Evolutionary conservation across 2,329 filamentous ascomycete species (phyloP).

Genomic region (Huntiella abstrusa): DNA sequence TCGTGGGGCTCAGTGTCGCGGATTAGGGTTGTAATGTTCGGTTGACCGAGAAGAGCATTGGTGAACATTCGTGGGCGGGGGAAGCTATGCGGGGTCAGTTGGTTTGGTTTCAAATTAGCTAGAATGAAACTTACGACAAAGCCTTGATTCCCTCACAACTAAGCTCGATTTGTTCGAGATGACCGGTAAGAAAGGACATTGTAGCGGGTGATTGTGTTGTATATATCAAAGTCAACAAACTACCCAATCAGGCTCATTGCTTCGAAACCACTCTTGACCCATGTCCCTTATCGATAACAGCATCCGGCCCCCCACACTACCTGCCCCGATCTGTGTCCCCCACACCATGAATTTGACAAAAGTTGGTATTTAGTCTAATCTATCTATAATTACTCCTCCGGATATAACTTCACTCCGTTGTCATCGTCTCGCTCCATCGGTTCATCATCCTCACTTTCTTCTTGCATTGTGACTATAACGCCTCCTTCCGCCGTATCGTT

Average conservation of each 20-base stretch:
- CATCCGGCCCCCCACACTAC: slow-evolving; percentile 3
- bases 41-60: slow-evolving; percentile 69
- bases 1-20: slow-evolving; percentile 91
- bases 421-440: slow-evolving; percentile 6
- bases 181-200: slow-evolving; percentile 51
- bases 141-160: slow-evolving; percentile 61
- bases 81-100: slow-evolving; percentile 37
- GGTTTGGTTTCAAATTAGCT: background rate
- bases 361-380: background rate
- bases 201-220: slow-evolving; percentile 12
- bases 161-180: slow-evolving; percentile 58
- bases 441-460: slow-evolving; percentile 4
- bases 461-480: no score
- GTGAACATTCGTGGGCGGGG: slow-evolving; percentile 87
- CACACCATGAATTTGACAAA: no score
- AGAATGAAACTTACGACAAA: slow-evolving; percentile 39
- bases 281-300: slow-evolving; percentile 5
- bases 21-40: slow-evolving; percentile 88
- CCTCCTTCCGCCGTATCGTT: background rate
- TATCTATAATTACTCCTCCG: background rate
- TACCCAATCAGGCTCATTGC: no score
- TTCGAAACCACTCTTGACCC: background rate
- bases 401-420: slow-evolving; percentile 1
- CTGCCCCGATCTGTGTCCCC: no score
- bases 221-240: background rate